These are phyloP conservation scores for Sphaerulina musiva DNA, from an alignment of 2,329 filamentous ascomycete species.

Conservation along the genomic window DNA sequence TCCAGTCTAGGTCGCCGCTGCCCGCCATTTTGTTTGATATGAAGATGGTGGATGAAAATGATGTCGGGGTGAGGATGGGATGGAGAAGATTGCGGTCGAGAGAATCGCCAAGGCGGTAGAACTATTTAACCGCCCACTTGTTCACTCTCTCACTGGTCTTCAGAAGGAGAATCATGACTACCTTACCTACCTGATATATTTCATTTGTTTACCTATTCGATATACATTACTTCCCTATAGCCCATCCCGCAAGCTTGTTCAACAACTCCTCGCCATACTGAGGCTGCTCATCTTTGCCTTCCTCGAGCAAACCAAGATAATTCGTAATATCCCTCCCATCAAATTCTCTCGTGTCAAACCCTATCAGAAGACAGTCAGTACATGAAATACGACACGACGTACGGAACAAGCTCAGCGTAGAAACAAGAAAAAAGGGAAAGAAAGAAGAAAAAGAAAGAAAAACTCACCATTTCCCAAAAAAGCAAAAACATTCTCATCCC, in stretches of 20 bases:
- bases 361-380: slow-evolving; percentile 13
- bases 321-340: slow-evolving; percentile 45
- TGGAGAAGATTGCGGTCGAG: no score
- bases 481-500: slow-evolving; percentile 37
- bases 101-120: no score
- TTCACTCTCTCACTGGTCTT: no score
- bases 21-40: not conserved
- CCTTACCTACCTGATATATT: no score
- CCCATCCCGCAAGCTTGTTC: slow-evolving; percentile 36
- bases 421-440: not conserved
- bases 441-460: not conserved
- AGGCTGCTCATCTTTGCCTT: slow-evolving; percentile 38
- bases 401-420: not conserved
- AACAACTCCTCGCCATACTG: slow-evolving; percentile 38
- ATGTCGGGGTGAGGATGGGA: no score
- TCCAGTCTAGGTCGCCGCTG: slow-evolving; percentile 19
- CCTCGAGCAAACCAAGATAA: slow-evolving; percentile 39
- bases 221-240: slow-evolving; percentile 14
- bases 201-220: no score
- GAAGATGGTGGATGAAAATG: not conserved
- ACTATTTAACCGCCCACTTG: no score
- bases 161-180: no score
- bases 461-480: slow-evolving; percentile 36
- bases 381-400: not conserved
- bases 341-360: slow-evolving; percentile 41